Base-by-base conservation (phyloP, 2,329 filamentous ascomycete genomes). In the Fusarium pseudograminearum region DNA sequence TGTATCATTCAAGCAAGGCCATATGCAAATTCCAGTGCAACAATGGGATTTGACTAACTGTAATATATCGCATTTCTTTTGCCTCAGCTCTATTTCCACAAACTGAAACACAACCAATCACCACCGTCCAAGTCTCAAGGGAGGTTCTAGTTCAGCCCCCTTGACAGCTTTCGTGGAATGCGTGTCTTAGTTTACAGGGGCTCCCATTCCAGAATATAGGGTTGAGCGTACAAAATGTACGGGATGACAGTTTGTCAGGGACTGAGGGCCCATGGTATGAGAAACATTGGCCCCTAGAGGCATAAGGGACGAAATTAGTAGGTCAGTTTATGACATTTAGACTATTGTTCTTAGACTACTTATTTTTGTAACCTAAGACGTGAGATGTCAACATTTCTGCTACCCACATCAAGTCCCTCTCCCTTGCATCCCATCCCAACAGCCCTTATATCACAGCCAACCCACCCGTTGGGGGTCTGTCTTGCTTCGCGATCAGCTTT, bases 41-140 rank as follows among this genome's bases (percentile, higher is more conserved):
- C 11, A 30, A 50, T 34, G 20, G 9, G 15, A 4, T 44, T 3
- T 7, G 1, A 14, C 20, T 9, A 31, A 48, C 54, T 42, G 18
- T 15, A 46, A 60, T 70, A n/a, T 31, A 55, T 51, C 53, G 33
- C 52, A 68, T 67, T 70, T 67, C 57, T 67, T 40, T 41, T 45
- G 15, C 14, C 10, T 54, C 22, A 67, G 40, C 41, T 59, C 14
- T 53, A 61, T 61, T 34, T 48, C 41, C 31, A 54, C 55, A 40
- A 38, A n/a, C 50, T 60, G 40, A 55, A 53, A 60, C 67, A 46
- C 30, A 26, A 26, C 67, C 51, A 70, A 70, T 70, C 48, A 58
- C n/a, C 8, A 5, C 15, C 30, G 5, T 7, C 24, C 5, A 24
- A 22, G 12, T 18, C 5, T 41, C 50, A 70, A 70, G 67, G 67